These are phyloP conservation scores for Lentinula detonsa DNA, from an alignment of 768 basidiomycete genomes.

Conservation along the genomic window DNA sequence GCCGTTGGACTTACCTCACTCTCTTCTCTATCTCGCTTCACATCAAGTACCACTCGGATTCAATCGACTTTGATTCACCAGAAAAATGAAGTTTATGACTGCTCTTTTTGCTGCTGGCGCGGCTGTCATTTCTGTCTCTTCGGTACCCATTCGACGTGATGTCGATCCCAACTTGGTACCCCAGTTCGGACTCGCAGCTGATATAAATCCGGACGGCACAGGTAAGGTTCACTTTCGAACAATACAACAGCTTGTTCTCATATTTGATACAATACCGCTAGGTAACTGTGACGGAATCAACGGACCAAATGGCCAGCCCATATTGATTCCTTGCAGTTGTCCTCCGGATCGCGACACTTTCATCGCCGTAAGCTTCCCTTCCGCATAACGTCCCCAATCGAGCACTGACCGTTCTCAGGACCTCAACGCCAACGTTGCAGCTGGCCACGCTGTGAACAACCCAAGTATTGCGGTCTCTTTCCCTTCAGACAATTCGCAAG, in stretches of 20 bases:
- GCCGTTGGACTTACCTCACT: neutral
- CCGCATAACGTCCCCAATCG: neutral
- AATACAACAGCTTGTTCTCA: neutral
- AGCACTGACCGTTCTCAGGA: conserved; percentile 17
- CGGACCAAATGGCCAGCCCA: conserved; percentile 46
- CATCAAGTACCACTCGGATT: conserved; percentile 2
- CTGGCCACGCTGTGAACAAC: conserved; percentile 62
- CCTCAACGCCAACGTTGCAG: conserved; percentile 52
- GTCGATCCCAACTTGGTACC: conserved; percentile 48
- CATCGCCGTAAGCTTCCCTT: conserved; percentile 33
- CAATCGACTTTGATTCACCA: conserved; percentile 1
- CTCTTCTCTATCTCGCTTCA: neutral
- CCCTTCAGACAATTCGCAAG: conserved; percentile 53
- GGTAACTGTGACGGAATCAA: conserved; percentile 66
- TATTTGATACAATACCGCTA: conserved; percentile 18
- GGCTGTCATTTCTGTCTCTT: conserved; percentile 29
- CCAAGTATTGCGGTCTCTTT: conserved; percentile 48
- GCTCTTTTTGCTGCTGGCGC: conserved; percentile 22
- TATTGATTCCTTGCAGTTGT: conserved; percentile 61
- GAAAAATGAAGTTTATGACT: conserved; percentile 27
- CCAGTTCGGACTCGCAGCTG: conserved; percentile 49
- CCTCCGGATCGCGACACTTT: conserved; percentile 52
- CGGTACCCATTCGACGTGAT: conserved; percentile 36
- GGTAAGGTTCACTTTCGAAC: conserved; percentile 52
- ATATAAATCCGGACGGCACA: conserved; percentile 55